Conservation (phyloP, 2,329 filamentous ascomycete species). For the Diplodia mutila region DNA sequence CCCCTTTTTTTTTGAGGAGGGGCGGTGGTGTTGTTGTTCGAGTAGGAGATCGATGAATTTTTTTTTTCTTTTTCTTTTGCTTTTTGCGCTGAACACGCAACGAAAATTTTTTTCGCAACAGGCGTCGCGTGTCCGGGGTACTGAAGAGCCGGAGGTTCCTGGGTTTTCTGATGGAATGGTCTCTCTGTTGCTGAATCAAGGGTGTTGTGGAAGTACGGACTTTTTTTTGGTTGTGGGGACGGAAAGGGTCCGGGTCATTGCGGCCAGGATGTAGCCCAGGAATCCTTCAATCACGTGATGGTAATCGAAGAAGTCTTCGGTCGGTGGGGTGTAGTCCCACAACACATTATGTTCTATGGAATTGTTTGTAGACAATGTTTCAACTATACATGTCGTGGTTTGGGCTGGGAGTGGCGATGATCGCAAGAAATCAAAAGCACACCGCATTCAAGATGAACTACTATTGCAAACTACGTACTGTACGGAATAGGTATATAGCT, state of each 20-base stretch:
- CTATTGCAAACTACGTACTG: constrained; percentile 24
- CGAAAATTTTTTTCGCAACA: neutral
- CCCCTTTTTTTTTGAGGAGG: neutral
- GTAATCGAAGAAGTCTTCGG: neutral
- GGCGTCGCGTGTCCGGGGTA: neutral
- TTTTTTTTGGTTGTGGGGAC: neutral
- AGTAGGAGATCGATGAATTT: no score
- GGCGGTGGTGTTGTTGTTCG: no score
- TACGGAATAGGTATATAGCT: constrained; percentile 25
- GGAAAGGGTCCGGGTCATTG: neutral
- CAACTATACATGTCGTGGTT: no score
- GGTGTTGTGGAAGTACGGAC: neutral
- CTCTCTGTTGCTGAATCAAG: neutral
- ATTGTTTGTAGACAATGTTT: no score
- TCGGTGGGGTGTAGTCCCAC: no score
- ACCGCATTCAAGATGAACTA: neutral
- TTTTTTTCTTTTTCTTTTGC: neutral
- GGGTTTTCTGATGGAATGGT: neutral
- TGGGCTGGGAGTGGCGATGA: no score
- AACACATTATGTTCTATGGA: no score
- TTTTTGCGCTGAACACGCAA: neutral
- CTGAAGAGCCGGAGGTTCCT: neutral
- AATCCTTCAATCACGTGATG: neutral
- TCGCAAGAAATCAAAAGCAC: neutral
- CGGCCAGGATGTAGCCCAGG: neutral